Base-by-base conservation (phyloP, 768 basidiomycete genomes). In the Stropharia rugosoannulata region DNA sequence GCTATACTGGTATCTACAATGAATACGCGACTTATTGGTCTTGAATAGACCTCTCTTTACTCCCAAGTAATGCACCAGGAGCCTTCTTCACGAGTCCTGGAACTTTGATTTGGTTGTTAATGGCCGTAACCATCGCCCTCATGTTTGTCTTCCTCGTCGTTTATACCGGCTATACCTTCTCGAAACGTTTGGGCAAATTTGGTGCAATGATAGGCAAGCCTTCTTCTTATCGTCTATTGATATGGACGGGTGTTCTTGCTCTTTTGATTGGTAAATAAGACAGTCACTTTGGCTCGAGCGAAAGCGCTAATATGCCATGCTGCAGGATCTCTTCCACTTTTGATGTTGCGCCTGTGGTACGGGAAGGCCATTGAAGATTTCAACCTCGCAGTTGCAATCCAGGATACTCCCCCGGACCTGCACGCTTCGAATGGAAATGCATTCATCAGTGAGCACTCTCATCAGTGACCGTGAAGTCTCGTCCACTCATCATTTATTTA, bases 311-410 rank as follows among this genome's bases (percentile, higher is more conserved):
- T 10, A 32, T 32, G 5, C 22, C 22, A 22, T 15, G 15, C 19
- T 15, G 56, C 22, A 90, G 89, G 89, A 12, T 68, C 89, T 55
- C 83, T 83, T 2, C 75, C 86, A 8, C 88, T 89, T 72, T 75
- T 90, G 16, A 77, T 92, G 56, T 71, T 88, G 51, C 83, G 87
- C 57, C 88, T 93, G 81, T 90, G 86, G 82, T 90, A 90, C 58
- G 88, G 85, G 16, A 90, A 91, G 68, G 84, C 89, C 2, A 83
- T 86, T 0, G 80, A 85, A 50, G 89, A 90, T 64, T 92, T 93
- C 71, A 93, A 93, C 66, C 64, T 72, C 42, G 82, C 75, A 49
- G 84, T 92, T 49, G 58, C 73, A 22, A 66, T 77, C 8, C 78
- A 79, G 57, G 86, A 65, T 3, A 70, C 78, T 53, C 85, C 80